These are phyloP conservation scores for Chenopodium album DNA, from an alignment of 148 eudicot genomes.

Conservation along the genomic window DNA sequence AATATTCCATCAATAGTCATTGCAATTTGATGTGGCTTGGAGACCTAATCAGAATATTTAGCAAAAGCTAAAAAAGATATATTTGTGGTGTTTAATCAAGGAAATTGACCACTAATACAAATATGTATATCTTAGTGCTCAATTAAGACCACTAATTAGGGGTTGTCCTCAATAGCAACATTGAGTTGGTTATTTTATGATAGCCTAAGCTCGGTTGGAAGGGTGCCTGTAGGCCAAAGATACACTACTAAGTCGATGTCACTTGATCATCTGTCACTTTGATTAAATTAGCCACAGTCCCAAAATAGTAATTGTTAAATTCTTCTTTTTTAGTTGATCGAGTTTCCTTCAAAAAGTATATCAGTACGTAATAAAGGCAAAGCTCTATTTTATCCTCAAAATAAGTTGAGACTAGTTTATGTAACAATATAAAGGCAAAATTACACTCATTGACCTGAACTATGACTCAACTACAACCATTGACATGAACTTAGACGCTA, in stretches of 20 bases:
- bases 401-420: too few species aligned
- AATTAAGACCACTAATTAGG: conserved; percentile 23
- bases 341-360: too few species aligned
- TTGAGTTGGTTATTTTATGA: conserved; percentile 19
- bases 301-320: neutral
- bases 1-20: conserved; percentile 14
- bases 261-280: conserved; percentile 12
- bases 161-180: conserved; percentile 5
- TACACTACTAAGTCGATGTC: conserved; percentile 10
- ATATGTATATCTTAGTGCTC: conserved; percentile 11
- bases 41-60: conserved; percentile 13
- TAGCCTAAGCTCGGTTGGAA: conserved; percentile 35
- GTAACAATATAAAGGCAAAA: too few species aligned
- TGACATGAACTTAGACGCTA: too few species aligned
- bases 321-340: too few species aligned
- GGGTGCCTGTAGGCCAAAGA: conserved; percentile 48
- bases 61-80: conserved; percentile 17
- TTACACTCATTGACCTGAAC: too few species aligned
- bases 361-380: too few species aligned
- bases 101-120: conserved; percentile 16
- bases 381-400: too few species aligned
- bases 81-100: conserved; percentile 37
- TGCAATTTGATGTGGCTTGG: conserved; percentile 11
- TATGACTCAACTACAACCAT: too few species aligned
- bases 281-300: conserved; percentile 10